Conservation (phyloP, 2,329 filamentous ascomycete genomes). For the Fonsecaea pedrosoi region DNA sequence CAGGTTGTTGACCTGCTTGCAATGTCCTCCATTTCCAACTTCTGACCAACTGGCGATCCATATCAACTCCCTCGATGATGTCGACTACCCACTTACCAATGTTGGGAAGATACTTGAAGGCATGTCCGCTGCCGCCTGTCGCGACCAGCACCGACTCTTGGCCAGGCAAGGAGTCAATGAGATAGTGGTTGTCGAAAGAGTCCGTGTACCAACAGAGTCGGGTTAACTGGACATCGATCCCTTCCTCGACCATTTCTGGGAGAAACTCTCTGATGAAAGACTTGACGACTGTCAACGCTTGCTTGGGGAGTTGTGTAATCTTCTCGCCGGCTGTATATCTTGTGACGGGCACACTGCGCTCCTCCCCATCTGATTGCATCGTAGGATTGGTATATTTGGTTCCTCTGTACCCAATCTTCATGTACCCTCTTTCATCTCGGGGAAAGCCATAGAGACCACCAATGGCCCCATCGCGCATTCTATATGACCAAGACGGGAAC, state of each 20-base stretch:
- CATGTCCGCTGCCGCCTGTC: constrained; percentile 68
- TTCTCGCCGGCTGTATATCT: constrained; percentile 43
- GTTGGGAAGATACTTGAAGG: constrained; percentile 67
- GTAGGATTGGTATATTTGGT: constrained; percentile 59
- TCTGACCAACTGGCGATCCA: constrained; percentile 42
- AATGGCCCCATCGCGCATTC: constrained; percentile 45
- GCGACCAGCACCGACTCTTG: constrained; percentile 63
- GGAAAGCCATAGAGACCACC: constrained; percentile 60
- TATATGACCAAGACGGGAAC: constrained; percentile 57
- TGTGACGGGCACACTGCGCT: constrained; percentile 52
- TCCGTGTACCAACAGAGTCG: constrained; percentile 65
- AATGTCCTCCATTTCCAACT: constrained; percentile 41
- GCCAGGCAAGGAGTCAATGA: constrained; percentile 60
- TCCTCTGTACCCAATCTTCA: constrained; percentile 60
- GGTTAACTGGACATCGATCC: constrained; percentile 51
- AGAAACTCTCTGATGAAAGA: constrained; percentile 51
- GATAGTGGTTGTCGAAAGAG: constrained; percentile 61
- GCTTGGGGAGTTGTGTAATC: constrained; percentile 39
- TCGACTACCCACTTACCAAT: constrained; percentile 63
- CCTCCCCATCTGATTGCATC: constrained; percentile 46
- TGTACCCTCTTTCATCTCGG: constrained; percentile 49
- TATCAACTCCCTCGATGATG: constrained; percentile 52
- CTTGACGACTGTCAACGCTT: constrained; percentile 42
- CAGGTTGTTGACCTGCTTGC: constrained; percentile 12
- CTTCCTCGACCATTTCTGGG: constrained; percentile 50